Base-by-base conservation (phyloP, 2,329 filamentous ascomycete genomes). In the Arthrobotrys conoides region DNA sequence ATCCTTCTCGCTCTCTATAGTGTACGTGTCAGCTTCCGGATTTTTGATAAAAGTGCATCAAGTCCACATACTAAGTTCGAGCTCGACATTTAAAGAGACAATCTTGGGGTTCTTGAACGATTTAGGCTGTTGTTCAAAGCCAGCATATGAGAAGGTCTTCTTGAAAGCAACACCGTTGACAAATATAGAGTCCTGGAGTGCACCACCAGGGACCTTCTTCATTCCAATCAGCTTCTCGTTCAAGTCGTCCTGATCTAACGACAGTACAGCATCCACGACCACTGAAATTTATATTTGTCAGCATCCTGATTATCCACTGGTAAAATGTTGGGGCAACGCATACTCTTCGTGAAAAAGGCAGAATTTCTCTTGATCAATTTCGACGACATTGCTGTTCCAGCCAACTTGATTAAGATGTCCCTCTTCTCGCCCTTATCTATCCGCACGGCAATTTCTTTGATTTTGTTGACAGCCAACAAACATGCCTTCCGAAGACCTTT, bases 41-140 rank as follows among this genome's bases (percentile, higher is more conserved):
- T 9, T 12, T 6, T 33, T 61, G 16, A 20, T 18, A 22, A 27
- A 38, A n/a, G 38, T 59, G 3, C 24, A 36, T 30, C 5, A 18
- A 30, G 41, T 41, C 8, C 2, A 80, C 81, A 10, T 80, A 82
- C 81, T 99, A 82, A 99, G 88, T 87, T 99, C 96, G 80, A 99
- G 89, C 86, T 99, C 96, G 82, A 99, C 96, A 85, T 98, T 99
- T 82, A 99, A 87, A 86, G 95, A 98, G 79, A 97, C 93, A 82
- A 99, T 97, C 88, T 96, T 97, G 79, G 96, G 96, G 86, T 97
- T 90, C 84, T 89, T 90, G 88, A 99, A 98, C 6, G 90, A 91
- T 87, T 99, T 99, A 81, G 96, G 96, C 87, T 99, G 96, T 87
- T 99, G 96, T 87, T 99, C 96, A 86, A 99, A 99, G 84, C 96